Evolutionary conservation across 2,329 filamentous ascomycete species (phyloP), one percentile per base, ranked within the genome.

Genomic region (Alternaria sp.): DNA sequence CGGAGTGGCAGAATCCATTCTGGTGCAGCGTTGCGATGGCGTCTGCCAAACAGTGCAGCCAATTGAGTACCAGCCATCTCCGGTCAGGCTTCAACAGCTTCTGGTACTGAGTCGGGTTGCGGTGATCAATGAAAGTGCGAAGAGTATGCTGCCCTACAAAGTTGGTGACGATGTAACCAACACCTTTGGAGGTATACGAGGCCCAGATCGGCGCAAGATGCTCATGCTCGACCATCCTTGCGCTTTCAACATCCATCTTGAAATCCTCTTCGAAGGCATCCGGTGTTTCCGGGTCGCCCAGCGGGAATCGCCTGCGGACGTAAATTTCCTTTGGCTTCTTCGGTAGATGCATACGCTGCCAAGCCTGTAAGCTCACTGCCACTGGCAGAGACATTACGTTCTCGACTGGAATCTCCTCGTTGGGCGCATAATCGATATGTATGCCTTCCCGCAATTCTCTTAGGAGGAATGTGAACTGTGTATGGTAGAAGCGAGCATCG

Each of bases 21-120:
- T 84, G 85, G 74, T 94, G 91, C 3, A 94, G 80, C 65, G 87
- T 91, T 57, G 89, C 87, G 15, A 93, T 74, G 2, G 90, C 89
- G 75, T 92, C 89, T 44, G 86, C 84, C 5, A 94, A 84, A 75
- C 91, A 94, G 72, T 91, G 88, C 71, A 93, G 87, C 91, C 91
- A 94, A 75, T 92, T 89, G 74, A 92, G 83, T 6, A 93, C 76
- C 15, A 90, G 80, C 49, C 83, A 81, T 33, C 89, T 84, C 25
- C 90, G 84, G 44, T 87, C 84, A 55, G 84, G 82, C 73, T 92
- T 91, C 4, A 86, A 71, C 11, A 92, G 76, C 56, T 85, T 86
- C 71, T 90, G 89, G 75, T 90, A 85, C 21, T 87, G 85, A 21
- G 85, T 81, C 3, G 90, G 89, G 6, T 87, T 87, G 5, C 83